A percentile compares a stretch with the other conserved stretches of the same genome.
These are phyloP conservation scores for Podospora comata DNA, from an alignment of 495 filamentous ascomycete genomes.

Conservation along the genomic window DNA sequence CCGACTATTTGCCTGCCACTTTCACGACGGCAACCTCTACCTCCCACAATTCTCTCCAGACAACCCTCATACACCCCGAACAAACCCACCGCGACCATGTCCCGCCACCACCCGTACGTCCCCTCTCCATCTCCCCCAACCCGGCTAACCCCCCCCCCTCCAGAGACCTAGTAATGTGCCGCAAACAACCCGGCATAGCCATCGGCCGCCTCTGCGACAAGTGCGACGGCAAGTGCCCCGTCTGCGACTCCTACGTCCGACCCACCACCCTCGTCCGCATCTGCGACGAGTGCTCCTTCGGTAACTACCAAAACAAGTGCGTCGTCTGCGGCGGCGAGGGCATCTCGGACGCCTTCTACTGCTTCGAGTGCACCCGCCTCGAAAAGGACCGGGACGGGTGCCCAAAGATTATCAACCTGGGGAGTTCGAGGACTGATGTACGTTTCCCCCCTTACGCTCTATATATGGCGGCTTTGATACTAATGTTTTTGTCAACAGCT, in stretches of 20 bases:
- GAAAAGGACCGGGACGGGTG: slow-evolving; percentile 98
- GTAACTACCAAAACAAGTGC: slow-evolving; percentile 99
- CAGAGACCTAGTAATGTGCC: slow-evolving; percentile 99
- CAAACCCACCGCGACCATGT: slow-evolving; percentile 26
- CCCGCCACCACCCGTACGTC: slow-evolving; percentile 40
- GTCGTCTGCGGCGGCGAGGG: slow-evolving; percentile 98
- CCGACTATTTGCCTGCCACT: background rate
- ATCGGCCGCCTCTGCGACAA: slow-evolving; percentile 99
- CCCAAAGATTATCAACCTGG: slow-evolving; percentile 99
- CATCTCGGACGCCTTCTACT: slow-evolving; percentile 99
- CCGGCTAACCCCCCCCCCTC: background rate
- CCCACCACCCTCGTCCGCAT: slow-evolving; percentile 96
- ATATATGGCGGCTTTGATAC: slow-evolving; percentile 13
- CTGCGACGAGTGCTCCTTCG: slow-evolving; percentile 98
- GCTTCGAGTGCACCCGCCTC: slow-evolving; percentile 95
- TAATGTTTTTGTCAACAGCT: slow-evolving; percentile 35
- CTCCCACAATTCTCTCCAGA: background rate
- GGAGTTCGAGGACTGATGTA: slow-evolving; percentile 90
- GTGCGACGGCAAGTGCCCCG: slow-evolving; percentile 98
- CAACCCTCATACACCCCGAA: background rate
- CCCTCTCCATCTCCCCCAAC: background rate
- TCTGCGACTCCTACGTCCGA: slow-evolving; percentile 98
- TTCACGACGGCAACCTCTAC: background rate
- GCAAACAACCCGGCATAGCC: slow-evolving; percentile 95
- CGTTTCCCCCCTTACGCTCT: slow-evolving; percentile 35